phyloP scores from a whole-genome alignment of 129 eudicot species.

The Lactuca sativa region DNA sequence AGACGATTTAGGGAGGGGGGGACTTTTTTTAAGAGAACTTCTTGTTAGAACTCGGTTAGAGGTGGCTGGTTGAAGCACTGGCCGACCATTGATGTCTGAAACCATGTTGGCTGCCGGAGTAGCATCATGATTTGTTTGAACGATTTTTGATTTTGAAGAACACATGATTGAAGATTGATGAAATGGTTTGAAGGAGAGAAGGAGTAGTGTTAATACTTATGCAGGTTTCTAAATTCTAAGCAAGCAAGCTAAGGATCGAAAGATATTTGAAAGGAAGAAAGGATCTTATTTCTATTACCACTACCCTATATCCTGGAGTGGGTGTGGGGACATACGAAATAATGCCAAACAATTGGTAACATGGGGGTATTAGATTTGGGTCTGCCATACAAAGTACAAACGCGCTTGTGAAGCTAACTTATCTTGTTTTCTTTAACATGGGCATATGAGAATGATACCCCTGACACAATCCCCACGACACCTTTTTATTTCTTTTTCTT shows the following conservation, averaged over 20 bases:
- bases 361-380: constrained; percentile 41
- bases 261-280: constrained; percentile 14
- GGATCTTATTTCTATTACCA: constrained; percentile 19
- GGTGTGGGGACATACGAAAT: constrained; percentile 26
- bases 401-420: constrained; percentile 42
- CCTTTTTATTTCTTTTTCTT: neutral
- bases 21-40: constrained; percentile 27
- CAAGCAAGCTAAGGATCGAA: neutral
- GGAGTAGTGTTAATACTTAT: neutral
- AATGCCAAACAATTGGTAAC: constrained; percentile 39
- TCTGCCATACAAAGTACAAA: constrained; percentile 27
- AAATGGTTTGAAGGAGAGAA: constrained; percentile 1
- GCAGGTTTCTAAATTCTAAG: neutral
- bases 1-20: constrained; percentile 16
- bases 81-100: constrained; percentile 54
- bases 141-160: constrained; percentile 48
- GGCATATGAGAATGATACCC: constrained; percentile 16
- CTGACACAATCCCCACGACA: neutral
- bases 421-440: constrained; percentile 21
- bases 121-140: constrained; percentile 15
- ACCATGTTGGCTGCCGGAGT: constrained; percentile 20
- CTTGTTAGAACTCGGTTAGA: constrained; percentile 47
- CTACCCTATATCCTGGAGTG: constrained; percentile 17
- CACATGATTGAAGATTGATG: constrained; percentile 40
- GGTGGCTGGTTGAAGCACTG: constrained; percentile 60